A percentile compares a stretch with the other conserved stretches of the same genome.
Conservation (phyloP, 2,329 filamentous ascomycete genomes). For the Zasmidium angulare region DNA sequence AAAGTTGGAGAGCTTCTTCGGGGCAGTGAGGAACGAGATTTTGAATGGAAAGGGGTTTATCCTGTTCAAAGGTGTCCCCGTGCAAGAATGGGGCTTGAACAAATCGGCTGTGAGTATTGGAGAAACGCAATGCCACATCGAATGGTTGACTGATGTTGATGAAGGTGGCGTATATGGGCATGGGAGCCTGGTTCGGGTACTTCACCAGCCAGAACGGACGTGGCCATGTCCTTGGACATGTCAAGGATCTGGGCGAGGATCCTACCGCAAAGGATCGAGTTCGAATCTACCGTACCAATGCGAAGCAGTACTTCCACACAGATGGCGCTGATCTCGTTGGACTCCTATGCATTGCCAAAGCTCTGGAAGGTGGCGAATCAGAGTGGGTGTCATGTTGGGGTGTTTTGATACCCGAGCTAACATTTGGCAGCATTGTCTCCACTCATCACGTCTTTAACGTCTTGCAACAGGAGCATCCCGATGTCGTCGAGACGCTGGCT, state of each 20-base stretch:
- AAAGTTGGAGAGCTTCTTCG: constrained; percentile 56
- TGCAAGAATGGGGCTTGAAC: constrained; percentile 69
- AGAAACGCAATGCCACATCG: not conserved
- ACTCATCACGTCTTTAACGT: constrained; percentile 80
- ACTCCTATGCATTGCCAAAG: constrained; percentile 74
- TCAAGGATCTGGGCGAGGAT: constrained; percentile 85
- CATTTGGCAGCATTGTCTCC: constrained; percentile 57
- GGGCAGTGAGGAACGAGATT: constrained; percentile 60
- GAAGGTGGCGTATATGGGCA: constrained; percentile 72
- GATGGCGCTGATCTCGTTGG: constrained; percentile 83
- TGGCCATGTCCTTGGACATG: constrained; percentile 83
- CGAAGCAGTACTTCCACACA: constrained; percentile 74
- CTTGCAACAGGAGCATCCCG: constrained; percentile 71
- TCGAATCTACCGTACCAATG: constrained; percentile 76
- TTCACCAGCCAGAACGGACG: constrained; percentile 82
- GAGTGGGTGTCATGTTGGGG: constrained; percentile 45
- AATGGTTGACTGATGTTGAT: not conserved
- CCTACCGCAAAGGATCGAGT: constrained; percentile 78
- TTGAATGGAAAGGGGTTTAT: constrained; percentile 86
- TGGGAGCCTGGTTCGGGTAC: constrained; percentile 78
- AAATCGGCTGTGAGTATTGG: constrained; percentile 65
- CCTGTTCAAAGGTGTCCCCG: constrained; percentile 82
- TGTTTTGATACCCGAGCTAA: no score
- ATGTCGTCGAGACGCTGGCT: constrained; percentile 73
- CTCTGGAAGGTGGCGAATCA: constrained; percentile 78